Evolutionary conservation across 768 basidiomycete genomes (phyloP).

Genomic region (Mycena polygramma): DNA sequence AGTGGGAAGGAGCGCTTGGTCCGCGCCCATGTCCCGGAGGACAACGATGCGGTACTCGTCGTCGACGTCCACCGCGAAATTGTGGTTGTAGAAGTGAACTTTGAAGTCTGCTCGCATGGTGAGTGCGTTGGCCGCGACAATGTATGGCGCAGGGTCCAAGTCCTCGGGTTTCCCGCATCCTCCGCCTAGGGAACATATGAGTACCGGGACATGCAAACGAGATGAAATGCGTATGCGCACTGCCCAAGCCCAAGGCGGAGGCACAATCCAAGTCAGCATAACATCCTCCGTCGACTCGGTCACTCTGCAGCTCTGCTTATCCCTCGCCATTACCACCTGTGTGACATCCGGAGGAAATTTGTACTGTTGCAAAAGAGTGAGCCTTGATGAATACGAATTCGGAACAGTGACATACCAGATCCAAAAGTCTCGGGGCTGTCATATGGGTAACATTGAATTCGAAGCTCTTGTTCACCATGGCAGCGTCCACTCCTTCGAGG

Average conservation of each 20-base stretch:
- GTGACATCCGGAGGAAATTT: conserved; percentile 4
- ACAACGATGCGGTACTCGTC: conserved; percentile 27
- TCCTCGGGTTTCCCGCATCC: neutral
- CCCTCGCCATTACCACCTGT: neutral
- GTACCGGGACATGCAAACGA: neutral
- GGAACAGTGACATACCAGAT: neutral
- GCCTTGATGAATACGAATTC: neutral
- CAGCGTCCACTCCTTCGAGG: neutral
- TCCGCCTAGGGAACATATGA: neutral
- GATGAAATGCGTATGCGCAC: neutral
- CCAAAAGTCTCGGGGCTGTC: neutral
- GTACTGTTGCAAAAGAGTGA: neutral
- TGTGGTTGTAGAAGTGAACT: conserved; percentile 26
- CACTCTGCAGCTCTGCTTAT: conserved; percentile 4
- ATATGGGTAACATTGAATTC: neutral
- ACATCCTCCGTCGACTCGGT: neutral
- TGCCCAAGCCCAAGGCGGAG: conserved; percentile 17
- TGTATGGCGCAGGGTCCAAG: conserved; percentile 6
- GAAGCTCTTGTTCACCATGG: conserved; percentile 5
- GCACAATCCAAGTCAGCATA: conserved; percentile 20
- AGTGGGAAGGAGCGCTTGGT: conserved; percentile 15
- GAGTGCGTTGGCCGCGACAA: conserved; percentile 21
- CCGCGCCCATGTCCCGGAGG: conserved; percentile 16
- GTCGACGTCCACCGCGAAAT: conserved; percentile 25
- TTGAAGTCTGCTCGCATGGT: conserved; percentile 7